phyloP scores from a whole-genome alignment of 2,329 filamentous ascomycete species.

The Colletotrichum sojae region DNA sequence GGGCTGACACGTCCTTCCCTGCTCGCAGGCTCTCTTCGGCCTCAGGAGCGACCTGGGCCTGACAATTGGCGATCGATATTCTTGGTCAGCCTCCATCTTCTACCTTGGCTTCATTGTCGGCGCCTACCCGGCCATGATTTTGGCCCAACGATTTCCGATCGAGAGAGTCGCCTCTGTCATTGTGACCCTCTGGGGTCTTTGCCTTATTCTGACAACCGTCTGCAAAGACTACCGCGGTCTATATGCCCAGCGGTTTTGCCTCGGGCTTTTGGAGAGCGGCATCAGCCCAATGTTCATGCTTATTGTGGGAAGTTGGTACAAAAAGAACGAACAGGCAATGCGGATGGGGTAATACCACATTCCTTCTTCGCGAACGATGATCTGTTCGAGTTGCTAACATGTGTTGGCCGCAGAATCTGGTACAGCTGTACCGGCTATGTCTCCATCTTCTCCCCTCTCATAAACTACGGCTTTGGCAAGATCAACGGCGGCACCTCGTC shows the following conservation, averaged over 20 bases:
- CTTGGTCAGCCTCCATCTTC: conserved; percentile 50
- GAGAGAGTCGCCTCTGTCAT: conserved; percentile 48
- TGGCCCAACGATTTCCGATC: conserved; percentile 48
- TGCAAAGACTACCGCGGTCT: conserved; percentile 50
- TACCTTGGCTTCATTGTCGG: conserved; percentile 51
- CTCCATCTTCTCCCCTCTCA: conserved; percentile 50
- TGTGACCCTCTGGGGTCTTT: conserved; percentile 49
- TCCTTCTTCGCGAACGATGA: background rate
- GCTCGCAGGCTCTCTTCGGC: conserved; percentile 45
- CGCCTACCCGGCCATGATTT: conserved; percentile 49
- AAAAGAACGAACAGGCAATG: conserved; percentile 53
- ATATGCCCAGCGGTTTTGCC: conserved; percentile 53
- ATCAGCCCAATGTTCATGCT: conserved; percentile 54
- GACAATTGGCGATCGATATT: conserved; percentile 47
- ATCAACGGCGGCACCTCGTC: conserved; percentile 45
- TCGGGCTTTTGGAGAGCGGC: conserved; percentile 53
- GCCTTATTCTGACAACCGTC: conserved; percentile 49
- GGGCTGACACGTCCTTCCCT: conserved; percentile 51
- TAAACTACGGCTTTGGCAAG: conserved; percentile 53
- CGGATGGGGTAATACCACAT: conserved; percentile 39
- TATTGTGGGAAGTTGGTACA: conserved; percentile 56
- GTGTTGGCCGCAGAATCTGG: conserved; percentile 47
- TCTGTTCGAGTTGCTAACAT: background rate
- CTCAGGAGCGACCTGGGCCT: conserved; percentile 47
- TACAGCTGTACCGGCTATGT: conserved; percentile 56